phyloP scores from a whole-genome alignment of 306 rosid species.

The Begonia peltatifolia region DNA sequence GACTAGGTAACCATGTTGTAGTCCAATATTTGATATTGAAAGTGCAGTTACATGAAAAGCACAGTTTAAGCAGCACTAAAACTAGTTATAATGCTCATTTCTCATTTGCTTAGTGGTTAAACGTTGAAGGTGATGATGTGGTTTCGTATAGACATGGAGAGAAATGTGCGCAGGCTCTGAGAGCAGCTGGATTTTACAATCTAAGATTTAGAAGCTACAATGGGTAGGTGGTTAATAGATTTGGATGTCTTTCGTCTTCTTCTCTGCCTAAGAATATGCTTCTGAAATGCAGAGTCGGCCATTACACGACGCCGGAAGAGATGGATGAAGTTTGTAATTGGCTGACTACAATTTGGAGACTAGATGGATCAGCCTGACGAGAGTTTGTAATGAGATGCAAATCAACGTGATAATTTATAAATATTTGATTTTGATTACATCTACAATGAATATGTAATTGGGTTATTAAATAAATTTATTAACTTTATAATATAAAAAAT shows the following conservation, averaged over 20 bases:
- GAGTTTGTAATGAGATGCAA: no score
- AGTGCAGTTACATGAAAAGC: no score
- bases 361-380: slow-evolving; percentile 26
- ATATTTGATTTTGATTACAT: no score
- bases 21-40: no score
- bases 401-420: no score
- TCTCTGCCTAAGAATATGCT: no score
- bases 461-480: no score
- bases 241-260: background rate
- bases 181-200: slow-evolving; percentile 67
- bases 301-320: slow-evolving; percentile 85
- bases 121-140: slow-evolving; percentile 67
- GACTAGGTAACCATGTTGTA: slow-evolving; percentile 42
- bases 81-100: no score
- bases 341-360: slow-evolving; percentile 61
- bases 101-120: background rate
- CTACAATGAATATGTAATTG: no score
- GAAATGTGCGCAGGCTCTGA: slow-evolving; percentile 62
- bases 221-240: slow-evolving; percentile 25
- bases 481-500: no score
- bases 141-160: slow-evolving; percentile 65
- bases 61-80: no score
- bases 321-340: slow-evolving; percentile 73
- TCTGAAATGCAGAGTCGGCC: slow-evolving; percentile 61
- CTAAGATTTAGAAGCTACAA: slow-evolving; percentile 62